Evolutionary conservation across 495 filamentous ascomycete genomes (phyloP).

Genomic region (Hypoxylon perforatum): DNA sequence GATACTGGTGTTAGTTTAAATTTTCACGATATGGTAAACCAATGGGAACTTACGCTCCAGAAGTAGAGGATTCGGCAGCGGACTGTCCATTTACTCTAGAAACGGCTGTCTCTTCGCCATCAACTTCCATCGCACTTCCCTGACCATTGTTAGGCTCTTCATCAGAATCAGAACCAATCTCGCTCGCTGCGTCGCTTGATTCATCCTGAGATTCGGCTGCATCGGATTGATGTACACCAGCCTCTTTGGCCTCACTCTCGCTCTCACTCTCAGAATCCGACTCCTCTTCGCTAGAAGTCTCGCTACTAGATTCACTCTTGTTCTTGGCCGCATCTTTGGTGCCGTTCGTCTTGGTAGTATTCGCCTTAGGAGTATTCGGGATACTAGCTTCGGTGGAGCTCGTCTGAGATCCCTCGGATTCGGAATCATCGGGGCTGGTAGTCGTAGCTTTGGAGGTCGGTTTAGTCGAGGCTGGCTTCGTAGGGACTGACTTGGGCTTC

Average conservation of each 20-base stretch:
- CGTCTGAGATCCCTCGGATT: conserved; percentile 38
- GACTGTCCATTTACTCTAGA: conserved; percentile 42
- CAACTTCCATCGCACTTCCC: conserved; percentile 41
- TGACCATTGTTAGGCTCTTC: conserved; percentile 17
- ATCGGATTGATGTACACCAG: conserved; percentile 14
- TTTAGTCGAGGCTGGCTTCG: conserved; percentile 16
- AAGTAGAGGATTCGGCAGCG: conserved; percentile 7
- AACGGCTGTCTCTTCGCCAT: conserved; percentile 36
- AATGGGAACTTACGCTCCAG: conserved; percentile 33
- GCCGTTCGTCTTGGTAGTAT: conserved; percentile 9
- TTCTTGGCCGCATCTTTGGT: conserved; percentile 8
- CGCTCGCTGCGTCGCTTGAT: conserved; percentile 39
- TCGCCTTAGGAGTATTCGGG: conserved; percentile 7
- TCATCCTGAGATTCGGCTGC: conserved; percentile 14
- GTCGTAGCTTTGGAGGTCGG: conserved; percentile 21
- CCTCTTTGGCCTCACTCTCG: conserved; percentile 15
- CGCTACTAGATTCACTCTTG: conserved; percentile 39
- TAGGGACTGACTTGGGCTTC: conserved; percentile 22
- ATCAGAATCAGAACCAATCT: conserved; percentile 29
- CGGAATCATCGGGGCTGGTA: conserved; percentile 28
- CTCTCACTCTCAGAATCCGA: conserved; percentile 26
- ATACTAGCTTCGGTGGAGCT: conserved; percentile 12
- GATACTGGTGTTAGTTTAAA: conserved; percentile 6
- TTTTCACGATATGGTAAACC: neutral
- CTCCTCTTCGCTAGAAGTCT: conserved; percentile 14